Conservation (phyloP, 352 stramenopile genomes). For the Pythium graminicola region DNA sequence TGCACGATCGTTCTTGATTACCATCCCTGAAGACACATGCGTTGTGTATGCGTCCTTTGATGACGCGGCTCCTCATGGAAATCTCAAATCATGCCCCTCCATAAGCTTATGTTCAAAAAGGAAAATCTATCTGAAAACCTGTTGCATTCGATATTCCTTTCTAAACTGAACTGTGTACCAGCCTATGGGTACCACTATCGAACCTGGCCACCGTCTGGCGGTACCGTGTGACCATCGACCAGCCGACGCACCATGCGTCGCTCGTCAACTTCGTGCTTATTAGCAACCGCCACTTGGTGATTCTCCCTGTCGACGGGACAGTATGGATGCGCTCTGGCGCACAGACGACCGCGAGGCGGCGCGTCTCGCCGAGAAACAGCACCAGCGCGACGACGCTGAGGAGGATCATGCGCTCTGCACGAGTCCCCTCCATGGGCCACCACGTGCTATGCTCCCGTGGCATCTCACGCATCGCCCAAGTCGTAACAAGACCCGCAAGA, state of each 20-base stretch:
- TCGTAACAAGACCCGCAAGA: constrained; percentile 27
- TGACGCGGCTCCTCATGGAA: too few species aligned
- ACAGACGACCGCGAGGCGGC: constrained; percentile 27
- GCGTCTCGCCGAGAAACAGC: constrained; percentile 13
- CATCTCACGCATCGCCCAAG: constrained; percentile 27
- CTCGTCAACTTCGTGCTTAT: constrained; percentile 11
- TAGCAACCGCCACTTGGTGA: too few species aligned
- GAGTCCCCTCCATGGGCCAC: constrained; percentile 13
- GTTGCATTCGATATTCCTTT: neutral
- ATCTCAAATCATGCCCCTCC: too few species aligned
- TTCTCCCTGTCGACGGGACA: too few species aligned
- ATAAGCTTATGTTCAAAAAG: too few species aligned
- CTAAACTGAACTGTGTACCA: constrained; percentile 2
- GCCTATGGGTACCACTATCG: neutral
- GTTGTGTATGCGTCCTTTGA: too few species aligned
- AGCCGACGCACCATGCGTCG: constrained; percentile 20
- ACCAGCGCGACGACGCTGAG: constrained; percentile 17
- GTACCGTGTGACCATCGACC: constrained; percentile 10
- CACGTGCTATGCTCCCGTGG: constrained; percentile 22
- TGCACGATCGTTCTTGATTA: too few species aligned
- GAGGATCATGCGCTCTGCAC: neutral
- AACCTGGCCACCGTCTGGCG: constrained; percentile 18
- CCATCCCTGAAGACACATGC: too few species aligned
- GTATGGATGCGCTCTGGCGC: constrained; percentile 34
- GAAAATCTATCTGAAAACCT: neutral